phyloP scores from a whole-genome alignment of 768 basidiomycete species.

The Amanita subjunquillea region DNA sequence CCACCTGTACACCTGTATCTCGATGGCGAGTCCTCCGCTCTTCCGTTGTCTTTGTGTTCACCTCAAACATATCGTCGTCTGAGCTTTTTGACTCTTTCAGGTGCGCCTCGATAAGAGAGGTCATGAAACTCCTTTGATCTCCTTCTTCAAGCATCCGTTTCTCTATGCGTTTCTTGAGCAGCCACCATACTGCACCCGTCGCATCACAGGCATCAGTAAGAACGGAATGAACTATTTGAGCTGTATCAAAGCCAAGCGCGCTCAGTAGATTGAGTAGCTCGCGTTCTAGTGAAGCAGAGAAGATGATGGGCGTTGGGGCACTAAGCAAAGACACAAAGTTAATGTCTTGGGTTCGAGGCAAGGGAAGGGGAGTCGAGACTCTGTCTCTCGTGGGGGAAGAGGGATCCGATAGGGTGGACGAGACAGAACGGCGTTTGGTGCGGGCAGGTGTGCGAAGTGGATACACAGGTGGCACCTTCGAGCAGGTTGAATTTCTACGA shows the following conservation, averaged over 20 bases:
- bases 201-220: constrained; percentile 88
- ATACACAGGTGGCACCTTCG: constrained; percentile 43
- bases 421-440: constrained; percentile 93
- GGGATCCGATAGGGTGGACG: constrained; percentile 69
- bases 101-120: constrained; percentile 1
- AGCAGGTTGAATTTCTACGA: constrained; percentile 18
- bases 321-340: constrained; percentile 58
- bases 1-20: constrained; percentile 37
- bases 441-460: constrained; percentile 85
- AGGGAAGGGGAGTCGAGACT: constrained; percentile 22
- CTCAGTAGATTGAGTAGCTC: constrained; percentile 69
- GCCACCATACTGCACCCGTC: constrained; percentile 92
- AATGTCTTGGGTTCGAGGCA: constrained; percentile 29
- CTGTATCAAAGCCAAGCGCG: constrained; percentile 79
- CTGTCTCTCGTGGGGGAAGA: constrained; percentile 42
- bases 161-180: constrained; percentile 76
- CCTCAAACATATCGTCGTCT: background rate
- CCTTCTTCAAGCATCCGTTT: constrained; percentile 32
- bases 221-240: constrained; percentile 93
- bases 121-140: constrained; percentile 6
- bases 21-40: constrained; percentile 21
- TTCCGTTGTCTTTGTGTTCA: constrained; percentile 7
- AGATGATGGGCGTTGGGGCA: constrained; percentile 69
- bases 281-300: constrained; percentile 76
- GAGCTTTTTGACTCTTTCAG: background rate